Evolutionary conservation across 2,329 filamentous ascomycete species (phyloP), one percentile per base, ranked within the genome.

Genomic region (Clathrospora elynae): DNA sequence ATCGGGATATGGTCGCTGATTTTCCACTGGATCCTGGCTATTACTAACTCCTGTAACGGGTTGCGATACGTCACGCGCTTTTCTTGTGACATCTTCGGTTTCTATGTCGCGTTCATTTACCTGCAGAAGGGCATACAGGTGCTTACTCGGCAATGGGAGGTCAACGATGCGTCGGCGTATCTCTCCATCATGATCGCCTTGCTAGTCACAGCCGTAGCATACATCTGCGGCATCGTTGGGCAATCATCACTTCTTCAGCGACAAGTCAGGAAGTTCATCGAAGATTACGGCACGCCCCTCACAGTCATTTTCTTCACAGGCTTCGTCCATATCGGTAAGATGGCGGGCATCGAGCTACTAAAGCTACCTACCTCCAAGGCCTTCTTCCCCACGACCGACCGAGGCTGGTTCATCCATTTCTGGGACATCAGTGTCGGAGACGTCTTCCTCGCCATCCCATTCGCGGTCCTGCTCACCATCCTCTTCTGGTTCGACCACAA

Each of bases 401-500:
- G 89, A 26, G 73, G 76, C 30, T 95, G 90, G 90, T 78, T 95
- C 39, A 82, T 95, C 17, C 77, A 83, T 50, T 92, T 95, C 59
- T 93, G 89, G 88, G 78, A 92, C 53, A 78, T 95, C 39, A 75
- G 74, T 31, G 82, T 86, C 5, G 79, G 78, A 0, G 85, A 95
- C 42, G 78, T 93, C 5, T 95, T 95, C 64, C 75, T 90, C 29
- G 90, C 90, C 1, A 80, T 95, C n/a, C 90, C 90, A 0, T 95
- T 95, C 72, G 90, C 88, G 0, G 62, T 95, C 22, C 75, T 95
- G 1, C 75, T 95, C 11, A 95, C 90, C 0, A 84, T 95, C 14
- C 73, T 95, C 4, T 95, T 95, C 66, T 95, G 87, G 74, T 95
- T 93, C 66, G 90, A 95, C 62, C 90, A 95, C 62, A 95, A 93